Evolutionary conservation across 192 early-diverging fungal genomes (phyloP).

Genomic region (Physocladia obscura): DNA sequence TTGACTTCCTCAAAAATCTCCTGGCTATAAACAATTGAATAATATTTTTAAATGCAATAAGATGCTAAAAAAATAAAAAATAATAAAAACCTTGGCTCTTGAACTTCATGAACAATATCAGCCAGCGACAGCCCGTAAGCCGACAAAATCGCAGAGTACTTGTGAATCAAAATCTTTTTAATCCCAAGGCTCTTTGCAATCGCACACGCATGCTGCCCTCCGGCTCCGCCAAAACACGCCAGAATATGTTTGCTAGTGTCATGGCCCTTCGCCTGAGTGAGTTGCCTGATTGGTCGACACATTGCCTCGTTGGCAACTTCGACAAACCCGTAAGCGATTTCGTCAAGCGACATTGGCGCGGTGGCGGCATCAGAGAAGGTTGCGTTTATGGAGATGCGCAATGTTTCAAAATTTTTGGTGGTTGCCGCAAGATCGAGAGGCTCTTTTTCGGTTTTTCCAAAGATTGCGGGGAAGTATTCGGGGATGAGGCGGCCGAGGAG

Average conservation of each 20-base stretch:
- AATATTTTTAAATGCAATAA: constrained; percentile 7
- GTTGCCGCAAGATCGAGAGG: constrained; percentile 73
- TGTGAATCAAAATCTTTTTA: constrained; percentile 79
- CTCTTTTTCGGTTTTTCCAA: constrained; percentile 82
- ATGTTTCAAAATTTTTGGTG: constrained; percentile 57
- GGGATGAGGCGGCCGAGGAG: constrained; percentile 81
- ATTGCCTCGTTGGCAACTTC: constrained; percentile 96
- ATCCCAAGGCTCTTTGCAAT: constrained; percentile 89
- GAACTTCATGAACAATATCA: constrained; percentile 89
- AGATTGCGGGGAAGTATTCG: constrained; percentile 90
- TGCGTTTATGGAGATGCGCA: constrained; percentile 68
- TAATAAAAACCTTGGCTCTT: constrained; percentile 64
- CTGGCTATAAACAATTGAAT: constrained; percentile 6
- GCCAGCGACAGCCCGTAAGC: constrained; percentile 88
- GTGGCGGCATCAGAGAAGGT: neutral
- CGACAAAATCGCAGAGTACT: constrained; percentile 87
- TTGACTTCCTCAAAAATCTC: constrained; percentile 42
- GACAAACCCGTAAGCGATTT: constrained; percentile 91
- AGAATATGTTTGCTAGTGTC: constrained; percentile 60
- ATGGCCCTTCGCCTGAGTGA: constrained; percentile 92
- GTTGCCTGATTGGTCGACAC: constrained; percentile 88
- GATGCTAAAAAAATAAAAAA: neutral
- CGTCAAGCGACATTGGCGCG: constrained; percentile 68
- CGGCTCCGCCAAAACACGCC: constrained; percentile 35
- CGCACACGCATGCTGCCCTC: constrained; percentile 94